Percentiles rank a stretch among this genome's conserved stretches.
Conservation (phyloP, 768 basidiomycete genomes). For the Cystobasidium tubakii region DNA sequence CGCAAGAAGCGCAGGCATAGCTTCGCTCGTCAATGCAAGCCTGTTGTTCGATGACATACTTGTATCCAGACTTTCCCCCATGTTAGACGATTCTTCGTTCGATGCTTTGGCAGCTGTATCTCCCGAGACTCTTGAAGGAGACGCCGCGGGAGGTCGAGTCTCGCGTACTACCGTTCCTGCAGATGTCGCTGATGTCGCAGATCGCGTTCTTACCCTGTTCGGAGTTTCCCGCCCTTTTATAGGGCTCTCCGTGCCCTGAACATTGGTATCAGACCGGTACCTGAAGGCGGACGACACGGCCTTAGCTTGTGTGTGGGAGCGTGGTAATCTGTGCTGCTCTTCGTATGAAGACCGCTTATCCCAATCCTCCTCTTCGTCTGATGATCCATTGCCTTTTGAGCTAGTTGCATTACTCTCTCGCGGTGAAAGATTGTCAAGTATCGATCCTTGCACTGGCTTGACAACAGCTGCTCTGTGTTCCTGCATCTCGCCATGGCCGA, state of each 20-base stretch:
- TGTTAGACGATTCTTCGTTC: too few species aligned
- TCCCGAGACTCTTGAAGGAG: background rate
- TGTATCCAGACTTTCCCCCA: too few species aligned
- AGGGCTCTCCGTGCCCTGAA: background rate
- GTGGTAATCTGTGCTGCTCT: too few species aligned
- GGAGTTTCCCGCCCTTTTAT: background rate
- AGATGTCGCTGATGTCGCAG: slow-evolving; percentile 13
- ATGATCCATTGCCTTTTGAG: background rate
- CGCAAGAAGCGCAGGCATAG: slow-evolving; percentile 36
- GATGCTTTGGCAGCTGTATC: background rate
- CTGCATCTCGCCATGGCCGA: too few species aligned
- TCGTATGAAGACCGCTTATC: slow-evolving; percentile 30
- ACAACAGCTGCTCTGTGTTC: too few species aligned
- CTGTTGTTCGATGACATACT: slow-evolving; percentile 14
- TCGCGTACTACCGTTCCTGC: background rate
- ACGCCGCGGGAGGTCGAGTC: too few species aligned
- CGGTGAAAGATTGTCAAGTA: background rate
- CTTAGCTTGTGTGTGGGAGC: slow-evolving; percentile 6
- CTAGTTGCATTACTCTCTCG: background rate
- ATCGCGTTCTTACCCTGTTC: slow-evolving; percentile 12
- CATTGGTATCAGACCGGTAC: too few species aligned
- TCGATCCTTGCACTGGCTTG: too few species aligned
- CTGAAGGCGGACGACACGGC: background rate
- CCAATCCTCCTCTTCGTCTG: slow-evolving; percentile 34
- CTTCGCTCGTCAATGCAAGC: slow-evolving; percentile 34